Evolutionary conservation across 2,329 filamentous ascomycete species (phyloP), one percentile per base, ranked within the genome.

Genomic region (Botrytis deweyae): DNA sequence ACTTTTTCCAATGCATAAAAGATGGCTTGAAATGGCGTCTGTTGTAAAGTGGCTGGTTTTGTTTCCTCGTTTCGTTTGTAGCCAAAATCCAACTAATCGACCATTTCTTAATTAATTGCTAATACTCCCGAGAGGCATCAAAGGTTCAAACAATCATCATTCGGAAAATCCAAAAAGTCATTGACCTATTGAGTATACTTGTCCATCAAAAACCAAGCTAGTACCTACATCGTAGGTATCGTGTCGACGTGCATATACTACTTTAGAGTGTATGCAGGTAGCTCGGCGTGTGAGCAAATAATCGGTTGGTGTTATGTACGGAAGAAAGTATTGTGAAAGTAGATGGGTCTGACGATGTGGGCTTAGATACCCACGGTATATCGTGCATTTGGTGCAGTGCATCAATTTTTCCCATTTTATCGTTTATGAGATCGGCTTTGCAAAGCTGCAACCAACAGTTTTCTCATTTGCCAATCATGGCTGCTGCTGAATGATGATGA

Each of bases 361-460:
- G 55, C 22, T 61, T 63, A 46, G 58, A 22, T 59, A 55, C 36
- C 58, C 40, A 42, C 62, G 62, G 49, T 67, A 72, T 38, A 66
- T 72, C 61, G 61, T 66, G 62, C 70, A 66, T 72, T 33, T 64
- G 38, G 29, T 44, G 66, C 49, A 42, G 66, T 44, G 66, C 66
- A 59, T 69, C 66, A 58, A 69, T 67, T 33, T 46, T 42, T 66
- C 46, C 36, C 36, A 67, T 59, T 42, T 42, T 44, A 25, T 59
- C 62, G 62, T 29, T 38, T 72, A 42, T 63, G 70, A 33, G 38
- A 58, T 67, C 70, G 46, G 42, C 52, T 29, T 67, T 58, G n/a
- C n/a, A 59, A 55, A 55, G 61, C 44, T 46, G 62, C 59, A 66
- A 46, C 59, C 55, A 72, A 72, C 33, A 40, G 59, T 55, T 55